Conservation (phyloP, 495 filamentous ascomycete genomes). For the Bacidia rubella region DNA sequence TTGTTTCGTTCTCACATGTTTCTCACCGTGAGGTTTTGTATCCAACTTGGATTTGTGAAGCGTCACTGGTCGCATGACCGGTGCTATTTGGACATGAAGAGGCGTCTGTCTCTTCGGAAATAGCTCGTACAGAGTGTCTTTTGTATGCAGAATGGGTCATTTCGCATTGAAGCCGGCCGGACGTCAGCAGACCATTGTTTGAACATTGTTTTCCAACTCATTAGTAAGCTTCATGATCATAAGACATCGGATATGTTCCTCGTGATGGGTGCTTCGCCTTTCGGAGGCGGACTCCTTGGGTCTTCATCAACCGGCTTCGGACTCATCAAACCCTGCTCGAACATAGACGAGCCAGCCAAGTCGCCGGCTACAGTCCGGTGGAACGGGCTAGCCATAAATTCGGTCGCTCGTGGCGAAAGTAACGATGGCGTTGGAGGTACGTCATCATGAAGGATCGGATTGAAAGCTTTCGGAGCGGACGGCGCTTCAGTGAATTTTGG, state of each 20-base stretch:
- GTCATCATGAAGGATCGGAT: conserved; percentile 29
- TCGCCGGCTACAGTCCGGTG: conserved; percentile 25
- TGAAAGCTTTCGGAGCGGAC: conserved; percentile 4
- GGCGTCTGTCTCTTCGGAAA: background rate
- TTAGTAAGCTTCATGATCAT: conserved; percentile 2
- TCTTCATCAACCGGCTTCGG: conserved; percentile 25
- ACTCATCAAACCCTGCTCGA: conserved; percentile 20
- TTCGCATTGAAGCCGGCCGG: background rate
- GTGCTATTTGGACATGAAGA: no score
- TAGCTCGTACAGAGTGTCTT: background rate
- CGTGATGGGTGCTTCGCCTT: conserved; percentile 35
- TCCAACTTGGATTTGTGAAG: no score
- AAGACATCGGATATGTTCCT: conserved; percentile 41
- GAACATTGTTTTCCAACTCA: background rate
- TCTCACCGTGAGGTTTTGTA: no score
- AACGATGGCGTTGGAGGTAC: conserved; percentile 25
- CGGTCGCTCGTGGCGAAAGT: conserved; percentile 37
- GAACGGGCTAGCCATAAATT: conserved; percentile 30
- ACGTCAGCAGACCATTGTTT: background rate
- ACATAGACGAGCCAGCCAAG: conserved; percentile 23
- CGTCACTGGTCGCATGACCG: no score
- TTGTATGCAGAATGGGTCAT: background rate
- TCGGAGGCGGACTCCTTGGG: conserved; percentile 35
- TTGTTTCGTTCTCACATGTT: no score
- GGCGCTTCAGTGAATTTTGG: conserved; percentile 2